A percentile compares a stretch with the other conserved stretches of the same genome.
These are phyloP conservation scores for Capsicum chinense DNA, from an alignment of 257 asterid species.

Conservation along the genomic window DNA sequence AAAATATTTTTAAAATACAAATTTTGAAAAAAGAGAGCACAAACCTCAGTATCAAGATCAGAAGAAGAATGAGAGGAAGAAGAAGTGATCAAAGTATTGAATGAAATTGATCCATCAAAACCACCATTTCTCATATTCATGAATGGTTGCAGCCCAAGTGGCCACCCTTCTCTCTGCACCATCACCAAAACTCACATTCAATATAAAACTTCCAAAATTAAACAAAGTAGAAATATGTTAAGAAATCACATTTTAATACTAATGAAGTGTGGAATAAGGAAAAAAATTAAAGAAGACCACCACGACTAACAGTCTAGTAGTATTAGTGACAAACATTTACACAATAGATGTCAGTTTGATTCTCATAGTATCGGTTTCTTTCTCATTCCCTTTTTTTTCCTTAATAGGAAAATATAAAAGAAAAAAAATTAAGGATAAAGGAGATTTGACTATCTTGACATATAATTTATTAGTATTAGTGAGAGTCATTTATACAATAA, in stretches of 20 bases:
- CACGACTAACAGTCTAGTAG: background rate
- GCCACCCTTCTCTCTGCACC: conserved; percentile 80
- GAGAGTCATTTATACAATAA: background rate
- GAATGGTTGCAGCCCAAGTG: conserved; percentile 73
- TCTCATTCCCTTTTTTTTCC: no score
- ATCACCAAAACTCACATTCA: conserved; percentile 27
- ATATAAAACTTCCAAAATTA: background rate
- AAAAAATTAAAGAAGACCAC: background rate
- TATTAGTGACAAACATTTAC: background rate
- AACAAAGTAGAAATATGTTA: background rate
- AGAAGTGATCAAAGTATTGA: conserved; percentile 58
- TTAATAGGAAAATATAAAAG: no score
- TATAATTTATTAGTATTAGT: no score
- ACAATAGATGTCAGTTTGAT: no score
- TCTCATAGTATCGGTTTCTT: background rate
- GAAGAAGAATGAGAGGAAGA: conserved; percentile 71
- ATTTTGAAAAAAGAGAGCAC: background rate
- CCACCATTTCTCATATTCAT: conserved; percentile 49
- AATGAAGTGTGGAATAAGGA: background rate
- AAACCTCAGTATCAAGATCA: conserved; percentile 75
- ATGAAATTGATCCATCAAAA: conserved; percentile 65
- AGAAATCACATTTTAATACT: background rate
- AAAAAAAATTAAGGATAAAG: no score
- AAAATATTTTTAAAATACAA: background rate
- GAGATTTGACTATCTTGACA: no score